Evolutionary conservation across 139 green algal genomes (phyloP), one percentile per base, ranked within the genome.

Genomic region (Chloropicon primus): DNA sequence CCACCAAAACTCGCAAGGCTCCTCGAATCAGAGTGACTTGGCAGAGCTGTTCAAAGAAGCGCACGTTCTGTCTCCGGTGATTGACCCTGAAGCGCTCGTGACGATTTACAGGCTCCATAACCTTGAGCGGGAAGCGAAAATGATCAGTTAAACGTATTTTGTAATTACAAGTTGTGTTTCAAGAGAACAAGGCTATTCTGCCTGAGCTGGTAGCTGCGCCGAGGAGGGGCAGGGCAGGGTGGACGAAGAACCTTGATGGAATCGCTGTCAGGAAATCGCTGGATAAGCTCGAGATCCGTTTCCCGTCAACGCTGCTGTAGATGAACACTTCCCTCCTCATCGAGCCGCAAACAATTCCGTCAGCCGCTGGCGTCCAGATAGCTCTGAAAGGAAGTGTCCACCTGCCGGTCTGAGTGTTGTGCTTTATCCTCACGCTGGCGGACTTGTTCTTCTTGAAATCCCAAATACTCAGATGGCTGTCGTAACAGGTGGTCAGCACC

Each of bases 341-440:
- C 78, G 76, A 86, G 23, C 88, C 85, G 22, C 81, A 29, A 17
- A 89, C 53, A 0, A 89, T 24, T 29, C 75, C 76, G 29, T 87
- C 82, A 21, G 41, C 77, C 0, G 73, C 78, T 21, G 85, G 76
- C 2, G 53, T 62, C 81, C 82, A 87, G 10, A 83, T 27, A 21
- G 82, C 82, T 41, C 82, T 79, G 77, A 89, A 87, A 2, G 82
- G 82, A 25, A 84, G 73, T 2, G 87, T 82, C 83, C 87, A 89
- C 23, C 88, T 79, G 3, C 88, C 87, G 24, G 87, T 92, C 72
- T 92, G 82, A 74, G 89, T 92, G 81, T 92, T 83, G 79, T 92
- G 88, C 22, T 29, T 76, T 22, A 88, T 77, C n/a, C 75, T 25
- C 25, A 78, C 10, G 29, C 2, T 21, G 25, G 72, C 0, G 75